Conservation (phyloP, 371 early-diverging fungal genomes). For the Funneliformis caledonium region DNA sequence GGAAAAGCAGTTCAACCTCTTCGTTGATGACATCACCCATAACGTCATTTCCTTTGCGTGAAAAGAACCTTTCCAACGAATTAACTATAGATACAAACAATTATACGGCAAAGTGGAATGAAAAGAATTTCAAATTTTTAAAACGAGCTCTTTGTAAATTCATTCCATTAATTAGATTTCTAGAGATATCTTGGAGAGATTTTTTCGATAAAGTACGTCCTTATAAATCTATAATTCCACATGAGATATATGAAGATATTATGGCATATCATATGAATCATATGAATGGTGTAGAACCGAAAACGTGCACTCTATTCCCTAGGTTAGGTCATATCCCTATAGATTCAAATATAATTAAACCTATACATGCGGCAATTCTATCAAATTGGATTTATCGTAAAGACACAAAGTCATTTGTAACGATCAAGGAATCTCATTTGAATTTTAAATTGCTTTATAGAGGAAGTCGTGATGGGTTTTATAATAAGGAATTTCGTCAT, state of each 20-base stretch:
- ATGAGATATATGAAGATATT: slow-evolving; percentile 20
- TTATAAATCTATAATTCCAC: slow-evolving; percentile 22
- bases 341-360: slow-evolving; percentile 29
- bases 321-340: background rate
- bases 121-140: background rate
- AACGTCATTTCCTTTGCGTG: background rate
- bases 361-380: slow-evolving; percentile 21
- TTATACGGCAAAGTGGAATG: slow-evolving; percentile 7
- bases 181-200: slow-evolving; percentile 10
- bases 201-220: slow-evolving; percentile 29
- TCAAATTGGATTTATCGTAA: slow-evolving; percentile 21
- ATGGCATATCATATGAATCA: background rate
- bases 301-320: background rate
- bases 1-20: no score
- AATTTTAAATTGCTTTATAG: slow-evolving; percentile 32
- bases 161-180: slow-evolving; percentile 30
- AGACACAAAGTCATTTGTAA: background rate
- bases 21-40: no score
- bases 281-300: background rate
- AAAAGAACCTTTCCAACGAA: no score
- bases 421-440: background rate
- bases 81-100: background rate
- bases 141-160: background rate
- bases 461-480: slow-evolving; percentile 19
- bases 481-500: background rate